A percentile compares a stretch with the other conserved stretches of the same genome.
Evolutionary conservation across 2,329 filamentous ascomycete species (phyloP).

Genomic region (Stromatinia cepivora): DNA sequence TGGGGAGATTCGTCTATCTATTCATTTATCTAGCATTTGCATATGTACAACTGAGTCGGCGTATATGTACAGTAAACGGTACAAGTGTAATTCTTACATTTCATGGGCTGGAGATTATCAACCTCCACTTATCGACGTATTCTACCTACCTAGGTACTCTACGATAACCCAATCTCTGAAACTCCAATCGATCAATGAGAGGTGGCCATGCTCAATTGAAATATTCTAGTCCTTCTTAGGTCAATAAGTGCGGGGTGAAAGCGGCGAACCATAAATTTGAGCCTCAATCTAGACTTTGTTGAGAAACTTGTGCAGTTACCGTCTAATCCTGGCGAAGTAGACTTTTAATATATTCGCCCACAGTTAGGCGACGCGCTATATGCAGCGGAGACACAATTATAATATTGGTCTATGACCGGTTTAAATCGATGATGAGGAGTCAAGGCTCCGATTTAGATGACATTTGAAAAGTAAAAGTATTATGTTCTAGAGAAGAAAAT

Average conservation of each 20-base stretch:
- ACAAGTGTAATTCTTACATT: neutral
- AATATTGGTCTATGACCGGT: neutral
- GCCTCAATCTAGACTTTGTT: no score
- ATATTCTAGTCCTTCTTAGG: no score
- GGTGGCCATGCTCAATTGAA: no score
- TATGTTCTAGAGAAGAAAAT: neutral
- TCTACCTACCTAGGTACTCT: no score
- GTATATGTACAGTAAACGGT: neutral
- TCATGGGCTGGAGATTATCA: neutral
- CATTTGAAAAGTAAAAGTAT: neutral
- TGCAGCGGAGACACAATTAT: neutral
- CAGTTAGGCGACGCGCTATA: neutral
- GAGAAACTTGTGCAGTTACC: no score
- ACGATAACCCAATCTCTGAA: neutral
- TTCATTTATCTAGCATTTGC: slow-evolving; percentile 8
- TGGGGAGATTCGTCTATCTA: slow-evolving; percentile 13
- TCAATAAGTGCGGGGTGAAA: no score
- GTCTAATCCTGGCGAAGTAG: no score
- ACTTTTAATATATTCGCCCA: neutral
- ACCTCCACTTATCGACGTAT: neutral
- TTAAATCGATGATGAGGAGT: neutral
- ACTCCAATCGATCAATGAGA: no score
- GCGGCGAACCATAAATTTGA: no score
- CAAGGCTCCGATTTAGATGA: neutral
- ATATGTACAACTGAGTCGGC: slow-evolving; percentile 13